A percentile compares a stretch with the other conserved stretches of the same genome.
Conservation (phyloP, 1,139 yeast species). For the Suhomyces terraborum region DNA sequence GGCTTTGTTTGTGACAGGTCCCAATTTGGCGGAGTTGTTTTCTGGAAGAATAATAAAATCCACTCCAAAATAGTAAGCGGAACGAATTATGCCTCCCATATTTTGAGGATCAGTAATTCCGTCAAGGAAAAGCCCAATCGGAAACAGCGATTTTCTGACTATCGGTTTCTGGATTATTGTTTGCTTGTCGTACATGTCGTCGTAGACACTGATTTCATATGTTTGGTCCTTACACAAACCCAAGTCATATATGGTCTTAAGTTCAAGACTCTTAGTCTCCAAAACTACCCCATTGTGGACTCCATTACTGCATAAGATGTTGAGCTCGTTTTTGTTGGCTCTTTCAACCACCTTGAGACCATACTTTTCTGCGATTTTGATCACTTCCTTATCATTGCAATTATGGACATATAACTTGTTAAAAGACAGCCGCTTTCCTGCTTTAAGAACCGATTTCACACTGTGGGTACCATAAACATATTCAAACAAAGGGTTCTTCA, state of each 20-base stretch:
- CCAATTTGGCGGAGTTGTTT: slow-evolving; percentile 69
- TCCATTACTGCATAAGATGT: slow-evolving; percentile 62
- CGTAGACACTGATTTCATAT: slow-evolving; percentile 27
- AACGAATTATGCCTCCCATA: slow-evolving; percentile 80
- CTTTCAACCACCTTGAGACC: slow-evolving; percentile 48
- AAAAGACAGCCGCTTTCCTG: slow-evolving; percentile 55
- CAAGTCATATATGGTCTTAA: slow-evolving; percentile 44
- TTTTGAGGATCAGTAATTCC: slow-evolving; percentile 90
- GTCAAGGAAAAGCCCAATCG: slow-evolving; percentile 77
- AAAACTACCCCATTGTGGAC: slow-evolving; percentile 84
- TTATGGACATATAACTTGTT: slow-evolving; percentile 54
- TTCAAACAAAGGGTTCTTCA: slow-evolving; percentile 55
- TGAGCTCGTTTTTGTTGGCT: slow-evolving; percentile 57
- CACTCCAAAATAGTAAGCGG: slow-evolving; percentile 82
- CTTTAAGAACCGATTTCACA: slow-evolving; percentile 66
- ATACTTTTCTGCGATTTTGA: slow-evolving; percentile 43
- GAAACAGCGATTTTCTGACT: slow-evolving; percentile 33
- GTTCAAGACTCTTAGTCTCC: slow-evolving; percentile 61
- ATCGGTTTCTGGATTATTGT: slow-evolving; percentile 11
- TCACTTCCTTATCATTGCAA: slow-evolving; percentile 39
- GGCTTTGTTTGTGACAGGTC: slow-evolving; percentile 78
- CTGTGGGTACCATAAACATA: slow-evolving; percentile 77
- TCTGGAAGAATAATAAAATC: slow-evolving; percentile 77
- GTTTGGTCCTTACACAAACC: slow-evolving; percentile 31
- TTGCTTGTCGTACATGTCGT: slow-evolving; percentile 24